Evolutionary conservation across 805 yeast genomes (phyloP), one percentile per base, ranked within the genome.

Genomic region (Sugiyamaella mastotermitis): DNA sequence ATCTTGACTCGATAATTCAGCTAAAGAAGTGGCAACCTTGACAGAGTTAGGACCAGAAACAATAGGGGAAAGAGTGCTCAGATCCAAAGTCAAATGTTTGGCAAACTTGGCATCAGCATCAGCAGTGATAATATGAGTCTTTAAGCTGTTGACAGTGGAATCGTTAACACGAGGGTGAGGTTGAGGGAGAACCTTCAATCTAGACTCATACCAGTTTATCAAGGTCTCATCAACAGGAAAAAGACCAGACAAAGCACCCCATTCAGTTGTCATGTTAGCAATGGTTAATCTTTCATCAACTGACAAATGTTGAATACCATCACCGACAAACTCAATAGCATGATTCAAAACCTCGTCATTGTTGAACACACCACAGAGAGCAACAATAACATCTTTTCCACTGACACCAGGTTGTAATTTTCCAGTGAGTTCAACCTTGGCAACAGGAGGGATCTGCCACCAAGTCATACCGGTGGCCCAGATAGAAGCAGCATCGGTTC

Each of bases 361-460:
- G 67, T 87, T 86, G 71, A 88, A 66, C 19, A 80, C 67, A 35
- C 98, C 99, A 69, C 99, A 92, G 31, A 92, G 71, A 0, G 97
- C 92, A 16, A 94, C 94, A 58, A 92, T 92, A 35, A 92, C 92
- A 64, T 92, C 99, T 62, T 92, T 92, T 46, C 99, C 99, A 3
- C 95, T 78, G 13, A 85, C 87, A 13, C 96, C 96, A 35, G 71
- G 64, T 9, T 94, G 95, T 42, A 92, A 71, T 49, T 74, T 62
- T 30, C 96, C 96, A 48, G 72, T 68, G 40, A 92, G 72, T 60
- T 85, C 94, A 7, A 92, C 97, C 53, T 79, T 77, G 24, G 97
- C 98, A 17, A 92, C 97, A 0, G 98, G 97, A 2, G 99, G 99
- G 39, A 92, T 85, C 74, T 94, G 98, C 98, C 98, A 92, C 99